These are phyloP conservation scores for Trapa bicornis DNA, from an alignment of 345 rosid species.

Conservation along the genomic window DNA sequence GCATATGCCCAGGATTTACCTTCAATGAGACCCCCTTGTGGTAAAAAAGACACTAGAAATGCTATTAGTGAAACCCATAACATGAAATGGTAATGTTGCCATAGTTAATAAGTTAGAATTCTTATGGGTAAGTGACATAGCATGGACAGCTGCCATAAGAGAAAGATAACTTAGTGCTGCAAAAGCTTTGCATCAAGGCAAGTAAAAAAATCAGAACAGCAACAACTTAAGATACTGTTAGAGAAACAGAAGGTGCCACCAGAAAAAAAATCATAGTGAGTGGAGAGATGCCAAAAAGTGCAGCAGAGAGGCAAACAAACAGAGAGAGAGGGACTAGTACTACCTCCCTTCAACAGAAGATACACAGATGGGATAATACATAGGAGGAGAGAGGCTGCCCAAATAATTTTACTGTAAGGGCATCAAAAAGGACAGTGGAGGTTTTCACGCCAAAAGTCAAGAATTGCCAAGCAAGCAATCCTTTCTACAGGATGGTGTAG, in stretches of 20 bases:
- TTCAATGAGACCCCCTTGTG: not conserved
- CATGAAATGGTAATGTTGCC: too few relatives aligned
- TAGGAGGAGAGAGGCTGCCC: not conserved
- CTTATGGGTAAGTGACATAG: too few relatives aligned
- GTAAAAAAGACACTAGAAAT: too few relatives aligned
- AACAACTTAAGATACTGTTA: not conserved
- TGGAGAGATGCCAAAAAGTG: slow-evolving; percentile 6
- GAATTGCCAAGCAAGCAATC: not conserved
- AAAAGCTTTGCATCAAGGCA: not conserved
- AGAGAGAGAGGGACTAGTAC: slow-evolving; percentile 3
- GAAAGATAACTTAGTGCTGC: too few relatives aligned
- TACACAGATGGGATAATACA: not conserved
- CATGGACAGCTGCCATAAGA: too few relatives aligned
- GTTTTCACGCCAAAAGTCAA: too few relatives aligned
- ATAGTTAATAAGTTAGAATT: too few relatives aligned
- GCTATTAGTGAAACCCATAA: too few relatives aligned
- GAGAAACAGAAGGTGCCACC: not conserved
- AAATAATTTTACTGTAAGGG: not conserved
- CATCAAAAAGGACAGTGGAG: not conserved
- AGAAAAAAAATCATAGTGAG: not conserved
- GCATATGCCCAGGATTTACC: not conserved
- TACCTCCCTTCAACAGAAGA: not conserved
- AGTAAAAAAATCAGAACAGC: not conserved
- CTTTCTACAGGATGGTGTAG: not conserved
- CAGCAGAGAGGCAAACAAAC: slow-evolving; percentile 9